Percentiles rank a stretch among this genome's conserved stretches.
Conservation (phyloP, 345 rosid species). For the Ceriops tagal region DNA sequence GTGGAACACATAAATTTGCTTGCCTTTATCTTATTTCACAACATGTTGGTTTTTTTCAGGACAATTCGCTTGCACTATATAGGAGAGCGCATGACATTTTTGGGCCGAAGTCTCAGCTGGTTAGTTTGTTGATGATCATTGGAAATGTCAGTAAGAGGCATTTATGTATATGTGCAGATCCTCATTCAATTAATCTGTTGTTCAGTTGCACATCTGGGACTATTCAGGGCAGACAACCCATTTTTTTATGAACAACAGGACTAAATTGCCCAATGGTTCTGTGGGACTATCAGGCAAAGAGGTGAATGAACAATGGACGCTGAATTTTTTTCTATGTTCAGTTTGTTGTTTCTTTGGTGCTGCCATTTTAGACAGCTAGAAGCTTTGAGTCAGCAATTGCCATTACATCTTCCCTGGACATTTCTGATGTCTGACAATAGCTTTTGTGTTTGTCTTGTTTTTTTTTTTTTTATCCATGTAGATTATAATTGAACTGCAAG, state of each 20-base stretch:
- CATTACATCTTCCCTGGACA: neutral
- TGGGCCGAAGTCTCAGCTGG: conserved; percentile 58
- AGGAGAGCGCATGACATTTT: conserved; percentile 83
- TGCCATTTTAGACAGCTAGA: neutral
- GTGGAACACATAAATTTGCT: neutral
- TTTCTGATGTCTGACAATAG: neutral
- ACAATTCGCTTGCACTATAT: conserved; percentile 56
- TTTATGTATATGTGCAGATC: neutral
- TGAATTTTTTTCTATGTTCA: neutral
- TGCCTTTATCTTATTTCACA: neutral
- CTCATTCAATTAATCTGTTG: conserved; percentile 18
- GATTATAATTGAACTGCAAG: conserved; percentile 78
- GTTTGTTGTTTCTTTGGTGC: neutral
- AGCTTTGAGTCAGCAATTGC: neutral
- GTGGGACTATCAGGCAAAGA: conserved; percentile 2
- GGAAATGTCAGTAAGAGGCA: neutral
- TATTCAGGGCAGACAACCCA: conserved; percentile 74
- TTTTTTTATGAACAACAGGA: conserved; percentile 45
- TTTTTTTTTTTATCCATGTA: conserved; percentile 20
- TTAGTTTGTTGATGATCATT: conserved; percentile 23
- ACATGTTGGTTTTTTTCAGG: conserved; percentile 37
- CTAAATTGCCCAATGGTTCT: conserved; percentile 30
- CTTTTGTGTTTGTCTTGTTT: neutral
- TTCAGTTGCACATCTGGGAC: conserved; percentile 88
- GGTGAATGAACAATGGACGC: conserved; percentile 35